Base-by-base conservation (phyloP, 139 green algal species). In the Haematococcus lacustris region DNA sequence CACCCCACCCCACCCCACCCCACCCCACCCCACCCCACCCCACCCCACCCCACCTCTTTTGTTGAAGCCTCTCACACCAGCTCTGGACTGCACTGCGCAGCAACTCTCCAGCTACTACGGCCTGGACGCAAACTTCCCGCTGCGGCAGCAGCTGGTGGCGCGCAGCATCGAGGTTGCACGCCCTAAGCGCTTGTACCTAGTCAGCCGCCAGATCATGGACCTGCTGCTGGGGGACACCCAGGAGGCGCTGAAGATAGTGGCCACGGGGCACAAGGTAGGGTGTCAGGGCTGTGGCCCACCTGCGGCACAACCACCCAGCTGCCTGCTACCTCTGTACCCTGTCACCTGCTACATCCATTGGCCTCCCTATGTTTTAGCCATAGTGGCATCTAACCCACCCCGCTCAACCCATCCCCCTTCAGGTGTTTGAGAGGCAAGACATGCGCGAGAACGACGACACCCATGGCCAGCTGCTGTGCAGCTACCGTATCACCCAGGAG, bases 401-500 rank as follows among this genome's bases (percentile, higher is more conserved):
- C n/a, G n/a, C n/a, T n/a, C n/a, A n/a, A n/a, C n/a, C n/a, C n/a
- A n/a, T n/a, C n/a, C n/a, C 37, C 47, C 57, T 38, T 38, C 78
- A 81, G 82, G 59, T 95, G 21, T 94, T 97, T 85, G 92, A 97
- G 78, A 80, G 90, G n/a, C 91, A 97, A 74, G 80, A 93, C 47
- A 51, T 85, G 23, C 76, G 73, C 43, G 75, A 77, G n/a, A n/a
- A n/a, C 39, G 62, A 69, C 32, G 74, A 51, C 30, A 5, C 30
- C 6, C 30, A 4, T 40, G 83, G 60, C 85, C 71, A n/a, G 59
- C 0, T 68, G 35, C 38, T 51, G n/a, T 95, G 90, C 86, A 28
- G 73, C n/a, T 97, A 95, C 87, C 87, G 92, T 33, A 71, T 96
- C 23, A 71, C 79, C 9, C 93, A 98, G 85, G 93, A 98, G 77